phyloP scores from a whole-genome alignment of 129 eudicot genomes.

The Glebionis coronaria region DNA sequence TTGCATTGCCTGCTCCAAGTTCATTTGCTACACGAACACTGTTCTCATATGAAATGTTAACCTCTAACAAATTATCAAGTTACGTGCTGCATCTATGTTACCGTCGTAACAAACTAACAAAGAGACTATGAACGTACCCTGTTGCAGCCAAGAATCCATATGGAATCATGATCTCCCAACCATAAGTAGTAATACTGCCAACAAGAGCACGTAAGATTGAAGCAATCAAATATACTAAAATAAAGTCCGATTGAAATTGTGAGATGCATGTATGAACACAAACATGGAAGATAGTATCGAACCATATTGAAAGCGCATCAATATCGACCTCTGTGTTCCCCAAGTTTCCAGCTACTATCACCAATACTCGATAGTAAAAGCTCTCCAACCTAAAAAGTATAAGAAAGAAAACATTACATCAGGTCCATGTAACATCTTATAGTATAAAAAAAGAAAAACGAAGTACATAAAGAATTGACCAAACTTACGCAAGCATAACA shows the following conservation, averaged over 20 bases:
- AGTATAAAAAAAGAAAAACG: too few relatives aligned
- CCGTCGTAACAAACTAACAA: background rate
- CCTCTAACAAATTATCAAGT: background rate
- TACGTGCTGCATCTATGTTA: background rate
- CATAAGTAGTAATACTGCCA: conserved; percentile 38
- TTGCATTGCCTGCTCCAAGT: conserved; percentile 50
- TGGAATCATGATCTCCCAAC: conserved; percentile 57
- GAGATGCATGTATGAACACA: background rate
- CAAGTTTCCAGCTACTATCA: conserved; percentile 32
- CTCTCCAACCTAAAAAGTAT: conserved; percentile 35
- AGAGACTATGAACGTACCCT: conserved; percentile 30
- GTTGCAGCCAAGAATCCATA: conserved; percentile 51
- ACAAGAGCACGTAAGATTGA: background rate
- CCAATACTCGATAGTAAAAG: conserved; percentile 37
- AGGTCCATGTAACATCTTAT: too few relatives aligned
- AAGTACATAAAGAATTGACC: too few relatives aligned
- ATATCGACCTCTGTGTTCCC: conserved; percentile 37
- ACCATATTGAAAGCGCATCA: conserved; percentile 44
- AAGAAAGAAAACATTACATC: too few relatives aligned
- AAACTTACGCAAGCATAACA: conserved; percentile 46
- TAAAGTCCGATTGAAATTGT: too few relatives aligned
- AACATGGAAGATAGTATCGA: background rate
- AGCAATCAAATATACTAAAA: too few relatives aligned
- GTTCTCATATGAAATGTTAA: background rate
- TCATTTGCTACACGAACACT: conserved; percentile 54